A percentile compares a stretch with the other conserved stretches of the same genome.
phyloP scores from a whole-genome alignment of 108 stramenopile species.

The Cylindrotheca closterium region DNA sequence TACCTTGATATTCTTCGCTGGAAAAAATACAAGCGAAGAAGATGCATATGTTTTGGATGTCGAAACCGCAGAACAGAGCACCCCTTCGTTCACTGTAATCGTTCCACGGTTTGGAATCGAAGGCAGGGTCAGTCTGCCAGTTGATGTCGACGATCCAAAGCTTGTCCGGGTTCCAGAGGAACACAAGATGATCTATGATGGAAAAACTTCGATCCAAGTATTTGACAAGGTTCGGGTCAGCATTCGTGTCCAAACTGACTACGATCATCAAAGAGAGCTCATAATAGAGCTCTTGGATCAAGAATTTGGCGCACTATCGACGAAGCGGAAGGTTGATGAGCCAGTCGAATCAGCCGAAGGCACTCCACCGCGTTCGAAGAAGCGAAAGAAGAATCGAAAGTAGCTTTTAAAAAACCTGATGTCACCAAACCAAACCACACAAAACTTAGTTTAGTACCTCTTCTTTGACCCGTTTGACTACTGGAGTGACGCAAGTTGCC shows the following conservation, averaged over 20 bases:
- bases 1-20: conserved; percentile 90
- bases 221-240: conserved; percentile 88
- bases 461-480: too few species aligned
- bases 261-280: conserved; percentile 72
- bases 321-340: conserved; percentile 4
- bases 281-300: conserved; percentile 70
- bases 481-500: too few species aligned
- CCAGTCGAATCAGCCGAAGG: neutral
- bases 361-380: neutral
- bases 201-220: conserved; percentile 62
- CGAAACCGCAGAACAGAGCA: conserved; percentile 51
- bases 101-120: conserved; percentile 99
- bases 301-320: neutral
- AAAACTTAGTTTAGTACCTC: too few species aligned
- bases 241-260: conserved; percentile 62
- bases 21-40: conserved; percentile 71
- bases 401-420: conserved; percentile 1
- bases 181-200: conserved; percentile 60
- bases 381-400: neutral
- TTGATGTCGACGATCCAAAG: conserved; percentile 51
- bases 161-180: conserved; percentile 59
- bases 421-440: too few species aligned
- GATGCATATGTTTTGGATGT: conserved; percentile 95
- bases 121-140: conserved; percentile 71
- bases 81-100: conserved; percentile 84